Conservation (phyloP, 352 stramenopile genomes). For the Globisporangium parvum region DNA sequence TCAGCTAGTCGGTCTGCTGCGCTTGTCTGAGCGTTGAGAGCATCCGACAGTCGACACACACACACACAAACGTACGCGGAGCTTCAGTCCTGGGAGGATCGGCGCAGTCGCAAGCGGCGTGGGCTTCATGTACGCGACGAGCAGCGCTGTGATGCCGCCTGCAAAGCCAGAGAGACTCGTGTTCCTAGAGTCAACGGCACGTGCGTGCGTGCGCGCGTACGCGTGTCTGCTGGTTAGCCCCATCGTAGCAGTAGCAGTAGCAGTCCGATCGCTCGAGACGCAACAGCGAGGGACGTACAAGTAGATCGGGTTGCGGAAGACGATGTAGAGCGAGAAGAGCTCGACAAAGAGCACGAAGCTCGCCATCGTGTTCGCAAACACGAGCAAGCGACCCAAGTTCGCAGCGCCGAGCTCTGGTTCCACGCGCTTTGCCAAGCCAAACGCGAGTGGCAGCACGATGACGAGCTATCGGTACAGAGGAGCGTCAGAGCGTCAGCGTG, state of each 20-base stretch:
- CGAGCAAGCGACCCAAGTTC: conserved; percentile 56
- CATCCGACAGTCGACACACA: not conserved
- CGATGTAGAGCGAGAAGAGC: conserved; percentile 78
- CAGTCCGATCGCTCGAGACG: too few relatives aligned
- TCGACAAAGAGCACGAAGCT: conserved; percentile 74
- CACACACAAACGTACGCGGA: conserved; percentile 50
- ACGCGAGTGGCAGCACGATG: conserved; percentile 52
- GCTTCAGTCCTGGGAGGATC: conserved; percentile 47
- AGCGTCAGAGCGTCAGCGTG: conserved; percentile 3
- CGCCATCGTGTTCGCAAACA: conserved; percentile 68
- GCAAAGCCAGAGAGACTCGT: conserved; percentile 71
- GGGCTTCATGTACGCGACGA: conserved; percentile 80
- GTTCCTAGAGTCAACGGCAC: conserved; percentile 25
- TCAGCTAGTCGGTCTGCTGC: not conserved
- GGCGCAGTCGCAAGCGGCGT: conserved; percentile 48
- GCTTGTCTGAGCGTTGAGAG: not conserved
- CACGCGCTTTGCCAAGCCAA: conserved; percentile 70
- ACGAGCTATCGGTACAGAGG: conserved; percentile 48
- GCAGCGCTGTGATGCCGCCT: conserved; percentile 65
- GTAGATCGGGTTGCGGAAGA: conserved; percentile 73
- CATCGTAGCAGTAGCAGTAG: conserved; percentile 2
- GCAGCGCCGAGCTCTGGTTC: conserved; percentile 63
- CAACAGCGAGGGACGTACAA: conserved; percentile 32
- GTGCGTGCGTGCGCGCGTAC: not conserved
- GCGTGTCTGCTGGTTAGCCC: not conserved